Evolutionary conservation across 495 filamentous ascomycete species (phyloP).

Genomic region (Neurospora sp.): DNA sequence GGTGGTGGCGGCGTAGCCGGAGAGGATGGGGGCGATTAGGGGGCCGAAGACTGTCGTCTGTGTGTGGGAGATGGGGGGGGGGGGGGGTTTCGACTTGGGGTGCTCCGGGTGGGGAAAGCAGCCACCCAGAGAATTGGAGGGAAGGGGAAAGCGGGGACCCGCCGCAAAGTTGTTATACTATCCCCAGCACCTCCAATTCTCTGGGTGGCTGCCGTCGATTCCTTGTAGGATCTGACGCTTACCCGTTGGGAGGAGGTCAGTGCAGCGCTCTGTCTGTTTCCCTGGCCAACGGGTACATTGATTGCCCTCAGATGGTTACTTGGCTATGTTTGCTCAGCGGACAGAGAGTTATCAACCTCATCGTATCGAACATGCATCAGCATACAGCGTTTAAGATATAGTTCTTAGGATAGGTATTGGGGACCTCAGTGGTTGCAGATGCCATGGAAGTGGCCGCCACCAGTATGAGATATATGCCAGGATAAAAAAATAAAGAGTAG

Average conservation of each 20-base stretch:
- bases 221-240: neutral
- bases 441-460: neutral
- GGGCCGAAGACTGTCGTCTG: constrained; percentile 56
- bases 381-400: neutral
- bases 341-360: neutral
- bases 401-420: neutral
- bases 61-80: constrained; percentile 13
- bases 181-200: too few species aligned
- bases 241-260: too few species aligned
- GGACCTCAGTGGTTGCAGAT: neutral
- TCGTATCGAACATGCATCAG: neutral
- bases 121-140: too few species aligned
- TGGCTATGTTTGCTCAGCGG: neutral
- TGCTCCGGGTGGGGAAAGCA: too few species aligned
- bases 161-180: too few species aligned
- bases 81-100: too few species aligned
- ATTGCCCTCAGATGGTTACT: neutral
- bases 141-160: neutral
- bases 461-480: neutral
- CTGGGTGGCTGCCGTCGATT: neutral
- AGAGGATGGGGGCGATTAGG: constrained; percentile 56
- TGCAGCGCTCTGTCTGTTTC: too few species aligned
- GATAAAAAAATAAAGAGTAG: too few species aligned
- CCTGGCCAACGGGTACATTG: neutral
- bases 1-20: constrained; percentile 46